Conservation (phyloP, 2,329 filamentous ascomycete genomes). For the Pseudocercospora crystallina region DNA sequence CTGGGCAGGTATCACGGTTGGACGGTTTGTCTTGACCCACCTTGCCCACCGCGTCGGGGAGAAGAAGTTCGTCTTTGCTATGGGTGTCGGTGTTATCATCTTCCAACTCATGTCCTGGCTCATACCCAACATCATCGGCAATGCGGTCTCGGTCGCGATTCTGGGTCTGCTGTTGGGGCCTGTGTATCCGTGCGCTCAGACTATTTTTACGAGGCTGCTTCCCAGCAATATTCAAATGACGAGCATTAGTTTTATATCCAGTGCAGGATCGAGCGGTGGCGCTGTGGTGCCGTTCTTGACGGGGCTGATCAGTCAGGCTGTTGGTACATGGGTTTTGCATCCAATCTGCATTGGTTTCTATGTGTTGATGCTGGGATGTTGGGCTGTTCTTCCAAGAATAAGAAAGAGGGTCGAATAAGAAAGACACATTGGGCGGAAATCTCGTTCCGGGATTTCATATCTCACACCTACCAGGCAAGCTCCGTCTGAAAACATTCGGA, state of each 20-base stretch:
- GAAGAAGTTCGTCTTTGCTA: constrained; percentile 64
- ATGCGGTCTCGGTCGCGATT: constrained; percentile 53
- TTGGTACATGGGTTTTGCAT: constrained; percentile 62
- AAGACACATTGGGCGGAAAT: no score
- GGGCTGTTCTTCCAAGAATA: constrained; percentile 59
- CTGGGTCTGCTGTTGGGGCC: constrained; percentile 76
- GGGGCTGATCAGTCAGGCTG: constrained; percentile 61
- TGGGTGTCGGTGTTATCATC: constrained; percentile 60
- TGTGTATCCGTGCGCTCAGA: constrained; percentile 71
- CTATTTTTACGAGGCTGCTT: constrained; percentile 63
- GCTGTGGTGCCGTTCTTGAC: constrained; percentile 67
- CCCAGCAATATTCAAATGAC: constrained; percentile 60
- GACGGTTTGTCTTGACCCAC: constrained; percentile 67
- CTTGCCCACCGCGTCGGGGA: constrained; percentile 69
- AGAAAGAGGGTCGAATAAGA: constrained; percentile 45
- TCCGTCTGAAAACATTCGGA: no score
- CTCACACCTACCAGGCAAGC: no score
- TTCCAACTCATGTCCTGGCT: constrained; percentile 77
- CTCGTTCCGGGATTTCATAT: no score
- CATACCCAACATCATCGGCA: constrained; percentile 40
- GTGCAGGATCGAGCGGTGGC: constrained; percentile 68
- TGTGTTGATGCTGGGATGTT: constrained; percentile 63
- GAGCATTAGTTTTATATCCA: constrained; percentile 66
- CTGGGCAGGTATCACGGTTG: constrained; percentile 53
- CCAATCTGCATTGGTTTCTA: constrained; percentile 69